Base-by-base conservation (phyloP, 2,329 filamentous ascomycete genomes). In the Pleomassaria siparia region DNA sequence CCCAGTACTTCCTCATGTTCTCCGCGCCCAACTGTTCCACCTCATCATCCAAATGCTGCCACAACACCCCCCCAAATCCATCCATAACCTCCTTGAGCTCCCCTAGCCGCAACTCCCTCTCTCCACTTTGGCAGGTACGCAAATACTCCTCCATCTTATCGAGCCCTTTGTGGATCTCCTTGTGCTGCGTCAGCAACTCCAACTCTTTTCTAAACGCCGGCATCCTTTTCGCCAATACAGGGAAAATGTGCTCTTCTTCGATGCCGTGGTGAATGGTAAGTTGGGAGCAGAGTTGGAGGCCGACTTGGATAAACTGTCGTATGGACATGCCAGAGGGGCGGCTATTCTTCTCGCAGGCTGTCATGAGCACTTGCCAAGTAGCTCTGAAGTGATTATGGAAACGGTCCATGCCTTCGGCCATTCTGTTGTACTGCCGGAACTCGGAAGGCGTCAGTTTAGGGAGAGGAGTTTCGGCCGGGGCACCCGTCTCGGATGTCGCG, bases 1-100 rank as follows among this genome's bases (percentile, higher is more conserved):
- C 87, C 88, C 89, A 96, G 70, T 88, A 91, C 70, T 78, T 83
- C 58, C 89, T 79, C 91, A 96, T 95, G 67, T 92, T 95, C 69
- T 94, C 88, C 36, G 90, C 90, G 2, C 86, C 82, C 25, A 96
- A 70, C 56, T 87, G 81, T 69, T 78, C 75, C 7, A 96, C 90
- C 77, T 96, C 91, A 59, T 91, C 85, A 60, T 94, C 88, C 50
- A 96, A 73, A 77, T 96, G 91, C 62, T 74, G 76, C 88, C 89
- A 92, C 40, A 96, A 69, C 53, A 95, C 88, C 9, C 77, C 76
- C 10, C 88, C 88, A 82, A 91, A 96, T 4, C 70, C 70, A 69
- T 95, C 88, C 84, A 95, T 85, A 61, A 88, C 79, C 28, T 70
- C 75, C 73, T 84, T 86, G 67, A 96, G 67, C 61, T 83, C 82